Conservation (phyloP, 306 rosid genomes). For the Sechiopsis laciniata region DNA sequence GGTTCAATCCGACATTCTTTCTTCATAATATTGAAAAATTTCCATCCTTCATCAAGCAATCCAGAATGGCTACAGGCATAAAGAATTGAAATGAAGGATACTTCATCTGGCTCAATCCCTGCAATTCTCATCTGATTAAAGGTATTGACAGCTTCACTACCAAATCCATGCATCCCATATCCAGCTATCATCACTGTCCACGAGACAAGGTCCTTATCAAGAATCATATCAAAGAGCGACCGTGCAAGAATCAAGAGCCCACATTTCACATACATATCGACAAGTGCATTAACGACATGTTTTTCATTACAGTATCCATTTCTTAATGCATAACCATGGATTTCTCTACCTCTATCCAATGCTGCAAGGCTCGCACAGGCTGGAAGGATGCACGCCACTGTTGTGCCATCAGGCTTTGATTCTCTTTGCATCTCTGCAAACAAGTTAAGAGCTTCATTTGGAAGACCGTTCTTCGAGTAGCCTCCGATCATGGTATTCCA, state of each 20-base stretch:
- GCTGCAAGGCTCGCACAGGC: constrained; percentile 73
- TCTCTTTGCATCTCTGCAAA: constrained; percentile 46
- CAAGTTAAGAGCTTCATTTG: constrained; percentile 49
- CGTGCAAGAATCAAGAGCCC: constrained; percentile 52
- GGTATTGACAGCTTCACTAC: constrained; percentile 52
- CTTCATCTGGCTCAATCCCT: constrained; percentile 50
- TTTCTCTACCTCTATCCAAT: constrained; percentile 55
- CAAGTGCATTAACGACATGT: constrained; percentile 50
- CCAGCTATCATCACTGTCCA: constrained; percentile 70
- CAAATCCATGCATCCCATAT: constrained; percentile 70
- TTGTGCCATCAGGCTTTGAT: constrained; percentile 42
- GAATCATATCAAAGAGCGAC: constrained; percentile 42
- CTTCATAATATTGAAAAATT: constrained; percentile 43
- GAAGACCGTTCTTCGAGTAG: constrained; percentile 52
- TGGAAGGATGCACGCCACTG: constrained; percentile 55
- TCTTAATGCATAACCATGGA: constrained; percentile 51
- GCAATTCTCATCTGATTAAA: constrained; percentile 46
- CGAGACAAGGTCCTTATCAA: constrained; percentile 49
- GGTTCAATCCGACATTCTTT: constrained; percentile 42
- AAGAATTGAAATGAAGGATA: constrained; percentile 56
- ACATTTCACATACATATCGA: constrained; percentile 64
- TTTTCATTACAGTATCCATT: constrained; percentile 39
- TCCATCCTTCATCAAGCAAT: constrained; percentile 57
- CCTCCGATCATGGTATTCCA: constrained; percentile 82
- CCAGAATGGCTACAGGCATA: constrained; percentile 70